Evolutionary conservation across 2,329 filamentous ascomycete genomes (phyloP), one percentile per base, ranked within the genome.

Genomic region (Curvularia eragrostidis): DNA sequence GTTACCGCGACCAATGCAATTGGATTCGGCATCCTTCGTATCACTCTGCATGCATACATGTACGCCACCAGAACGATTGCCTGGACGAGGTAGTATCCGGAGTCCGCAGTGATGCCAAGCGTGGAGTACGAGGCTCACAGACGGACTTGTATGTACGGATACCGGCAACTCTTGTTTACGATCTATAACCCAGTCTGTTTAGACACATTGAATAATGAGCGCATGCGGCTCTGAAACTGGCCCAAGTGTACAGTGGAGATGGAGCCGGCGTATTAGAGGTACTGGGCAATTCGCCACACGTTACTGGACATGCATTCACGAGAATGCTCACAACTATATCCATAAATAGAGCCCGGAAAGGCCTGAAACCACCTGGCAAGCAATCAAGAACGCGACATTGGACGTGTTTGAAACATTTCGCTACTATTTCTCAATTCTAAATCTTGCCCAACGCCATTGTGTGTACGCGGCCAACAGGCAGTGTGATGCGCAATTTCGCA

Each of bases 401-500:
- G 48, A 55, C 55, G 38, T 34, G 61, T 61, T 66, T 60, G 48
- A 54, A 61, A 60, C 54, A 55, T 54, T 38, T 34, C 24, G 51
- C 34, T 39, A 41, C 53, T 49, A 44, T 48, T 48, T 46, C 54
- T 60, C 49, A 46, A 39, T 26, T 44, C 46, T 23, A 48, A 48
- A 56, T 41, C 44, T 19, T 58, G 44, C 34, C 54, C 36, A 32
- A 18, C 42, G 36, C 24, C n/a, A 19, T 41, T 38, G 26, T 47
- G 32, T 47, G 32, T 23, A 42, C 39, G 23, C 24, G 52, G 47
- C 48, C 48, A 24, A 26, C 13, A 18, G 23, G 32, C n/a, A 36
- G 43, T 48, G 41, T 51, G 21, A 55, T 54, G 52, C 47, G 38
- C 57, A 71, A 67, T 72, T 21, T 68, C 66, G 65, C 65, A 58